These are phyloP conservation scores for Boletus tylopilopsis DNA, from an alignment of 768 basidiomycete genomes.

Conservation along the genomic window DNA sequence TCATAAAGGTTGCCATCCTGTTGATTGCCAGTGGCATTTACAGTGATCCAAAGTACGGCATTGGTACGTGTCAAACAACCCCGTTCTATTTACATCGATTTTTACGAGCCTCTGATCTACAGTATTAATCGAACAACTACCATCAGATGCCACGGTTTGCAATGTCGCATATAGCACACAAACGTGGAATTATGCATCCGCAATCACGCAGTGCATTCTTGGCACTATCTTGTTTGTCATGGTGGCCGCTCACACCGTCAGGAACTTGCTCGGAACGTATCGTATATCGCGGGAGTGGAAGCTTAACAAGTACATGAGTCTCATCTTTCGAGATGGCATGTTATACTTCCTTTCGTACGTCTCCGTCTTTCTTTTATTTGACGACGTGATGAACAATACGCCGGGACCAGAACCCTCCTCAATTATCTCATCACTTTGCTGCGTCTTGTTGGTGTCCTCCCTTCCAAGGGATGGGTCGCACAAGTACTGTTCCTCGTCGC, in stretches of 20 bases:
- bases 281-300: not conserved
- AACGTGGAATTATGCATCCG: not conserved
- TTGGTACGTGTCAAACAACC: not conserved
- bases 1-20: no score
- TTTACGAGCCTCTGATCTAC: no score
- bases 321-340: not conserved
- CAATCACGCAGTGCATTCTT: not conserved
- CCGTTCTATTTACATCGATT: no score
- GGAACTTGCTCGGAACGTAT: not conserved
- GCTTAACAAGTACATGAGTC: not conserved
- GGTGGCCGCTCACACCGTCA: not conserved
- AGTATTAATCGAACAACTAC: not conserved
- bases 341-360: not conserved
- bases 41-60: no score
- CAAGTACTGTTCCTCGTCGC: not conserved
- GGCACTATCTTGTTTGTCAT: not conserved
- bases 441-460: not conserved
- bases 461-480: not conserved
- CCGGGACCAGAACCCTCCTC: not conserved
- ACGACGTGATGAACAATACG: not conserved
- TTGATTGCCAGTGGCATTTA: no score
- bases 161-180: not conserved
- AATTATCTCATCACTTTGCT: not conserved
- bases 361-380: not conserved
- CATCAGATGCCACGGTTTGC: not conserved